Conservation (phyloP, 164 flowering plant species). For the Kalanchoe fedtschenkoi region DNA sequence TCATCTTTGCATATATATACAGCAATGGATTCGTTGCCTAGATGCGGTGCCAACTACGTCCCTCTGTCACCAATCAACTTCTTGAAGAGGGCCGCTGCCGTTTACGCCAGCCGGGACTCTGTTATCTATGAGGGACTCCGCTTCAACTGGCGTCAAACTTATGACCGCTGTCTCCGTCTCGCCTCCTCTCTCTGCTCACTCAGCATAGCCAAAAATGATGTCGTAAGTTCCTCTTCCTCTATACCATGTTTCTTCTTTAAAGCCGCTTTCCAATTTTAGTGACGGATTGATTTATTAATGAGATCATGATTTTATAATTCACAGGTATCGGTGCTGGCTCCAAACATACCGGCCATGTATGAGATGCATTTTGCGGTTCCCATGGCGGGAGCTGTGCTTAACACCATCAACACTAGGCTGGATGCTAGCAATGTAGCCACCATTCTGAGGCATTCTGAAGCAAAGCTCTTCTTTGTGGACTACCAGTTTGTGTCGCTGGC, state of each 20-base stretch:
- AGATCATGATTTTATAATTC: background rate
- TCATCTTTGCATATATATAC: background rate
- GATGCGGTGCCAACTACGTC: conserved; percentile 53
- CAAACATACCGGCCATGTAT: conserved; percentile 76
- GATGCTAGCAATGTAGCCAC: conserved; percentile 54
- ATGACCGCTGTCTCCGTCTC: conserved; percentile 62
- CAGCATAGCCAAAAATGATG: conserved; percentile 44
- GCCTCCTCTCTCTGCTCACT: conserved; percentile 59
- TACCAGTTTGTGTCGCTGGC: conserved; percentile 39
- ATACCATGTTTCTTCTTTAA: background rate
- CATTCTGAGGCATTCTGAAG: conserved; percentile 69
- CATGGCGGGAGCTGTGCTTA: conserved; percentile 87
- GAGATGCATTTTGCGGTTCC: conserved; percentile 98
- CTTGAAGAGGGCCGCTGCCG: conserved; percentile 53
- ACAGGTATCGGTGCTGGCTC: conserved; percentile 83
- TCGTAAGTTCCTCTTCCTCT: conserved; percentile 28
- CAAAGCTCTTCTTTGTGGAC: conserved; percentile 73
- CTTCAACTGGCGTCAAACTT: conserved; percentile 70
- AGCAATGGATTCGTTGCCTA: conserved; percentile 50
- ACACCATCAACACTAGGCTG: conserved; percentile 69
- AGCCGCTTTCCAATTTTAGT: no score
- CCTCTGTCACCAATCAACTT: conserved; percentile 69
- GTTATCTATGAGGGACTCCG: conserved; percentile 44
- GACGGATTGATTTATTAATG: no score
- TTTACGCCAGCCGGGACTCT: conserved; percentile 54